A percentile compares a stretch with the other conserved stretches of the same genome.
These are phyloP conservation scores for Blastobotrys muscicola DNA, from an alignment of 805 yeast genomes.

Conservation along the genomic window DNA sequence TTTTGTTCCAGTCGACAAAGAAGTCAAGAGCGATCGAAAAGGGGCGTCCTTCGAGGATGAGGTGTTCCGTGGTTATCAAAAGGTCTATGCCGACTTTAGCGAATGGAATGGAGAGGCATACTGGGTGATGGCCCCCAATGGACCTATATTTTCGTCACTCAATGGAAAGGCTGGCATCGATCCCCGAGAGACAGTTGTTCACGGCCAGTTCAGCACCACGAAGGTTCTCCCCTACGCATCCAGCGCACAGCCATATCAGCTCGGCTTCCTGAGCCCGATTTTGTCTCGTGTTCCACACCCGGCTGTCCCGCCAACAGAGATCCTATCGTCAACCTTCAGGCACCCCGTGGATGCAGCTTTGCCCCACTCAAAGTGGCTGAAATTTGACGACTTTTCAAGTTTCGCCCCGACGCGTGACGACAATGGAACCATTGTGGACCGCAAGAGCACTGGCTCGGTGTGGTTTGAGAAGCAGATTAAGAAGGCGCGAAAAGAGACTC, in stretches of 20 bases:
- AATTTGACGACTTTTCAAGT: constrained; percentile 38
- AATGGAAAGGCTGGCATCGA: constrained; percentile 65
- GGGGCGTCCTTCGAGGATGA: constrained; percentile 16
- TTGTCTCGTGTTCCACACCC: constrained; percentile 41
- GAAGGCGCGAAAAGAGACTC: constrained; percentile 7
- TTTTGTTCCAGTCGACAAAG: constrained; percentile 8
- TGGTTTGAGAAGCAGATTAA: constrained; percentile 25
- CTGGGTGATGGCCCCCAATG: constrained; percentile 48
- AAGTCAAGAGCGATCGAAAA: constrained; percentile 3
- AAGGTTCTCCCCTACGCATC: constrained; percentile 52
- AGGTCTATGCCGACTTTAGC: constrained; percentile 48
- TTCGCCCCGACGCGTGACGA: constrained; percentile 66
- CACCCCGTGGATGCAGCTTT: constrained; percentile 36
- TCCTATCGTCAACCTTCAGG: constrained; percentile 29
- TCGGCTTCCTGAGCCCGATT: constrained; percentile 40
- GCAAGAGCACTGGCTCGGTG: constrained; percentile 22
- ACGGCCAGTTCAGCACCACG: constrained; percentile 57
- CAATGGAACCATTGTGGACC: constrained; percentile 43
- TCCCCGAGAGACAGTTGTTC: constrained; percentile 57
- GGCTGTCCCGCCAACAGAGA: constrained; percentile 41
- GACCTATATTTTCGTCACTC: constrained; percentile 74
- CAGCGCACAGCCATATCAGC: constrained; percentile 19
- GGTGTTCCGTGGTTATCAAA: constrained; percentile 19
- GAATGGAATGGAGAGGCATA: constrained; percentile 85
- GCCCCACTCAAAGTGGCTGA: constrained; percentile 59